Evolutionary conservation across 2,329 filamentous ascomycete species (phyloP).

Genomic region (Aulographum hederae): DNA sequence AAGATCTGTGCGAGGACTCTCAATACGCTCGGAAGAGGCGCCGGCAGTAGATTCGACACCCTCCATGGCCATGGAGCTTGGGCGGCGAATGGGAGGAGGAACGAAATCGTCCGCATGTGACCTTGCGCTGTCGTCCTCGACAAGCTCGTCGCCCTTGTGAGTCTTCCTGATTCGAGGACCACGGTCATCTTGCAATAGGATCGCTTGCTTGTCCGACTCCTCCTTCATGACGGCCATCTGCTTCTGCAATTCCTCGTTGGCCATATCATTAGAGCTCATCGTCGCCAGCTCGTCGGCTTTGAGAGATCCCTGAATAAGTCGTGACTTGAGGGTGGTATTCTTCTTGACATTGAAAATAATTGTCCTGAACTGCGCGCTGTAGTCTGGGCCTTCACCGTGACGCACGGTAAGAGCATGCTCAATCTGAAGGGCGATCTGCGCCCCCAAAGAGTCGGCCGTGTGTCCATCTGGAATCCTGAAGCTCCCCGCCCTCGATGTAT

Average conservation of each 20-base stretch:
- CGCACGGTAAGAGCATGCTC: conserved; percentile 40
- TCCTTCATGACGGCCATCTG: conserved; percentile 63
- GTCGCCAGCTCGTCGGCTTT: conserved; percentile 60
- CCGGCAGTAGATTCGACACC: conserved; percentile 5
- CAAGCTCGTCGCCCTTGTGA: conserved; percentile 85
- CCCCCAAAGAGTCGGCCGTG: conserved; percentile 44
- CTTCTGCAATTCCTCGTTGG: conserved; percentile 71
- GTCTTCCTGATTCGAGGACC: conserved; percentile 71
- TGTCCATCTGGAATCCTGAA: conserved; percentile 45
- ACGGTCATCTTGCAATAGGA: conserved; percentile 52
- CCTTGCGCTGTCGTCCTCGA: conserved; percentile 50
- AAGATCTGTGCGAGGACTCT: conserved; percentile 16
- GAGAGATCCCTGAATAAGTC: conserved; percentile 54
- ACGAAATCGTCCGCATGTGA: conserved; percentile 22
- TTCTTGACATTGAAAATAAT: conserved; percentile 78
- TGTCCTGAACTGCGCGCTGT: conserved; percentile 48
- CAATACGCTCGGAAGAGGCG: background rate
- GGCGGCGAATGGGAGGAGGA: conserved; percentile 17
- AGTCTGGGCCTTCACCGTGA: conserved; percentile 25
- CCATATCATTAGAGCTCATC: conserved; percentile 83
- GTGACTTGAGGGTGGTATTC: conserved; percentile 60
- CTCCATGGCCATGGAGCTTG: conserved; percentile 8
- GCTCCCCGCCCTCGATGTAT: conserved; percentile 45
- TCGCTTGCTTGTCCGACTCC: conserved; percentile 64
- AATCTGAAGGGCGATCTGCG: conserved; percentile 57